These are phyloP conservation scores for Mitragyna speciosa DNA, from an alignment of 257 asterid genomes.

Conservation along the genomic window DNA sequence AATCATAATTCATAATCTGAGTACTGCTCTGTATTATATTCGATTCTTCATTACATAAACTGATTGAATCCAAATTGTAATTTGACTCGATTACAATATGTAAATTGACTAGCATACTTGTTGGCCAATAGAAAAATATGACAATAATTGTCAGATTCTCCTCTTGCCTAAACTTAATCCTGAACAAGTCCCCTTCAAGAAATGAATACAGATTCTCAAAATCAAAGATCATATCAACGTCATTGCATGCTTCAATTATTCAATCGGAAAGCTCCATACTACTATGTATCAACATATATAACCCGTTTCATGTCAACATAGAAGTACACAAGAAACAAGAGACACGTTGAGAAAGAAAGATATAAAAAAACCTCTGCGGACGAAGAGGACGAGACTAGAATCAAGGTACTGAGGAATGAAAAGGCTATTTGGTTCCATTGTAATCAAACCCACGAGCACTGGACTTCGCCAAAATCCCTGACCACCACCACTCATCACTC, in stretches of 20 bases:
- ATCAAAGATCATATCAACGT: neutral
- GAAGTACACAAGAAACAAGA: neutral
- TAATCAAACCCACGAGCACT: conserved; percentile 72
- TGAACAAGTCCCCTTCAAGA: neutral
- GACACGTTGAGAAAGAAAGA: neutral
- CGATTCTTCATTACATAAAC: neutral
- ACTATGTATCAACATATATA: neutral
- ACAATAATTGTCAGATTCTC: neutral
- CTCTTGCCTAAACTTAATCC: neutral
- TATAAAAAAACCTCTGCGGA: conserved; percentile 54
- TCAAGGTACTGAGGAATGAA: conserved; percentile 90
- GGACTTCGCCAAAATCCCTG: conserved; percentile 26
- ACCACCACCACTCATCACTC: conserved; percentile 48
- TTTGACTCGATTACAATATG: neutral
- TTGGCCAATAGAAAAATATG: neutral
- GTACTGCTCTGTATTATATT: neutral
- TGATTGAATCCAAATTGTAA: neutral
- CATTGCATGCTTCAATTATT: neutral
- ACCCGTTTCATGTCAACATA: neutral
- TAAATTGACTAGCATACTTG: neutral
- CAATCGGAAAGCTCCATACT: neutral
- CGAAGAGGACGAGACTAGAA: conserved; percentile 64
- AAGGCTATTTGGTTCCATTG: conserved; percentile 77
- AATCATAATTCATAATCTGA: neutral
- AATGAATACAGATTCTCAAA: neutral